Conservation (phyloP, 495 filamentous ascomycete species). For the Jackrogersella minutella region DNA sequence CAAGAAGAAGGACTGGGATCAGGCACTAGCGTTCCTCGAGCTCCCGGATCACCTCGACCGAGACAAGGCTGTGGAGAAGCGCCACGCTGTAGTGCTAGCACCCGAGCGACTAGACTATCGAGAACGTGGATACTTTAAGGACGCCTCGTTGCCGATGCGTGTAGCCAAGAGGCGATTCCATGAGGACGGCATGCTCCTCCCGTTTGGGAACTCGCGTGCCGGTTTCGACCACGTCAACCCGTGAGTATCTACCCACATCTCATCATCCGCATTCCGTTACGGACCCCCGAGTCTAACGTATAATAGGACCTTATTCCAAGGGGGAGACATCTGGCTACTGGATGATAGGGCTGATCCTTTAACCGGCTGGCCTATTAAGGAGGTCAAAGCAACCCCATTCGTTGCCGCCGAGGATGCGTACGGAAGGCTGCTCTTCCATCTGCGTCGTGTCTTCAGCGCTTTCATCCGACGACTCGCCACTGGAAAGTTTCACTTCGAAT, state of each 20-base stretch:
- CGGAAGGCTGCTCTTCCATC: conserved; percentile 44
- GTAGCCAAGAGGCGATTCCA: conserved; percentile 40
- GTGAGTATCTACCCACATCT: conserved; percentile 24
- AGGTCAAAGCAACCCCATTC: conserved; percentile 30
- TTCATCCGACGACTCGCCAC: conserved; percentile 1
- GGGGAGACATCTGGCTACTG: background rate
- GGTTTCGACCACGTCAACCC: conserved; percentile 44
- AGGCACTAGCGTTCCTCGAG: background rate
- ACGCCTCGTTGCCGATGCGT: conserved; percentile 26
- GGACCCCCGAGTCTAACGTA: background rate
- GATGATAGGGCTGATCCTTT: conserved; percentile 9
- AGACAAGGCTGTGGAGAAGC: conserved; percentile 10
- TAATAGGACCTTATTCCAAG: conserved; percentile 12
- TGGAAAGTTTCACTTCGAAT: background rate
- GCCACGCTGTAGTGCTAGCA: conserved; percentile 25
- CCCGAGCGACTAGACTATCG: conserved; percentile 31
- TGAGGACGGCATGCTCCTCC: conserved; percentile 48
- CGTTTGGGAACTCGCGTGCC: conserved; percentile 45
- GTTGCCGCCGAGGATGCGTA: conserved; percentile 38
- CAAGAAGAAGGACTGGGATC: conserved; percentile 14
- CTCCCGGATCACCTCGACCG: background rate
- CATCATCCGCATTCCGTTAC: background rate
- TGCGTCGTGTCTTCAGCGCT: conserved; percentile 19
- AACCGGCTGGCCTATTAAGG: conserved; percentile 38
- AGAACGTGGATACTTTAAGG: conserved; percentile 20